Percentiles rank a stretch among this genome's conserved stretches.
phyloP scores from a whole-genome alignment of 148 eudicot genomes.

The Fagopyrum esculentum region DNA sequence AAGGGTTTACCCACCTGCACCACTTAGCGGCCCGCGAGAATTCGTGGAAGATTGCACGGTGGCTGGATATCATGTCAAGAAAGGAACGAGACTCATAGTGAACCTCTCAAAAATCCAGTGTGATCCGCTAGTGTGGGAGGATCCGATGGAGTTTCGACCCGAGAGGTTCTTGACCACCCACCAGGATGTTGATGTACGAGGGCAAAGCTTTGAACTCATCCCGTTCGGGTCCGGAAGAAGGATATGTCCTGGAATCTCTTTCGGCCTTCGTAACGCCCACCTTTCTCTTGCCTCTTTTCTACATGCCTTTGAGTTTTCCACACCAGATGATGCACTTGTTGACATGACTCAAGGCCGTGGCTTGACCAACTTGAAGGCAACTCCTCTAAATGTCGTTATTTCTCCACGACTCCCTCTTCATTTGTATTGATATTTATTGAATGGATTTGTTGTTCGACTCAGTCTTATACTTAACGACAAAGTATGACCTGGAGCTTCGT shows the following conservation, averaged over 20 bases:
- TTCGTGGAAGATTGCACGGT: slow-evolving; percentile 7
- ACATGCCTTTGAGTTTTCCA: slow-evolving; percentile 13
- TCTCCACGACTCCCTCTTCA: slow-evolving; percentile 1
- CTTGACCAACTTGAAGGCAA: slow-evolving; percentile 12
- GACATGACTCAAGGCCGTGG: slow-evolving; percentile 20
- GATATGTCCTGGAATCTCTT: slow-evolving; percentile 15
- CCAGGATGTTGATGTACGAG: slow-evolving; percentile 18
- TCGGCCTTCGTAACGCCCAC: slow-evolving; percentile 6
- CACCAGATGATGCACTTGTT: background rate
- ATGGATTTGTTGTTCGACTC: too few species aligned
- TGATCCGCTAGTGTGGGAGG: slow-evolving; percentile 8
- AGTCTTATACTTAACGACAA: too few species aligned
- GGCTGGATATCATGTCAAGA: slow-evolving; percentile 10
- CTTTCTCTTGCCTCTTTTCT: slow-evolving; percentile 13
- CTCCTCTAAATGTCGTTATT: slow-evolving; percentile 15
- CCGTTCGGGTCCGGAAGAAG: slow-evolving; percentile 26
- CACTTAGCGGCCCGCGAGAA: slow-evolving; percentile 13
- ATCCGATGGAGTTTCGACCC: slow-evolving; percentile 1
- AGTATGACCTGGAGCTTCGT: too few species aligned
- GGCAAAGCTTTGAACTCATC: slow-evolving; percentile 14
- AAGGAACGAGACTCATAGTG: slow-evolving; percentile 7
- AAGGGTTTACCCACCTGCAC: slow-evolving; percentile 22
- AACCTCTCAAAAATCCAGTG: slow-evolving; percentile 7
- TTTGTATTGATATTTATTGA: background rate
- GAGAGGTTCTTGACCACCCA: slow-evolving; percentile 14